Percentiles rank a stretch among this genome's conserved stretches.
These are phyloP conservation scores for Plasmodium gaboni DNA, from an alignment of 169 alveolate genomes.

Conservation along the genomic window DNA sequence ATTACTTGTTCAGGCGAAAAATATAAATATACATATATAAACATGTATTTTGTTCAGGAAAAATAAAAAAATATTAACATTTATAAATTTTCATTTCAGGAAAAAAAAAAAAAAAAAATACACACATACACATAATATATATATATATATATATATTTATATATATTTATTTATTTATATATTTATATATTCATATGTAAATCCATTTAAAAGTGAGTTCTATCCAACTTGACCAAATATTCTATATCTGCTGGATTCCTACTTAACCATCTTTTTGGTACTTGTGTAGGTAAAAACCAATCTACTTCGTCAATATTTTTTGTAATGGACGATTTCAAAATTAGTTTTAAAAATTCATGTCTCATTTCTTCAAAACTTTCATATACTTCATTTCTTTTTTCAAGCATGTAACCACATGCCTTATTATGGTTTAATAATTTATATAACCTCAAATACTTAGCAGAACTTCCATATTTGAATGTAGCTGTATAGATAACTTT, in stretches of 20 bases:
- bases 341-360: slow-evolving; percentile 57
- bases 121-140: no score
- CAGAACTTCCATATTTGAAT: slow-evolving; percentile 79
- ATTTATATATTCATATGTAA: no score
- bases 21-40: no score
- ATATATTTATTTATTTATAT: not conserved
- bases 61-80: no score
- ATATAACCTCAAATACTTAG: slow-evolving; percentile 75
- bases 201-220: not conserved
- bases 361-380: slow-evolving; percentile 48
- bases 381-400: slow-evolving; percentile 65
- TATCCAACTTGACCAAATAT: slow-evolving; percentile 49
- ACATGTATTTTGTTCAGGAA: no score
- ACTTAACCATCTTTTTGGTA: slow-evolving; percentile 51
- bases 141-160: no score
- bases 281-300: slow-evolving; percentile 49
- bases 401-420: slow-evolving; percentile 71
- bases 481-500: slow-evolving; percentile 84
- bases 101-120: no score
- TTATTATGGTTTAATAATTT: slow-evolving; percentile 51
- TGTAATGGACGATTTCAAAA: slow-evolving; percentile 42
- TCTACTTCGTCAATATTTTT: slow-evolving; percentile 69
- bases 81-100: no score
- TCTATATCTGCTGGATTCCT: slow-evolving; percentile 23
- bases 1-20: no score